Evolutionary conservation across 768 basidiomycete species (phyloP).

Genomic region (Russula abietina): DNA sequence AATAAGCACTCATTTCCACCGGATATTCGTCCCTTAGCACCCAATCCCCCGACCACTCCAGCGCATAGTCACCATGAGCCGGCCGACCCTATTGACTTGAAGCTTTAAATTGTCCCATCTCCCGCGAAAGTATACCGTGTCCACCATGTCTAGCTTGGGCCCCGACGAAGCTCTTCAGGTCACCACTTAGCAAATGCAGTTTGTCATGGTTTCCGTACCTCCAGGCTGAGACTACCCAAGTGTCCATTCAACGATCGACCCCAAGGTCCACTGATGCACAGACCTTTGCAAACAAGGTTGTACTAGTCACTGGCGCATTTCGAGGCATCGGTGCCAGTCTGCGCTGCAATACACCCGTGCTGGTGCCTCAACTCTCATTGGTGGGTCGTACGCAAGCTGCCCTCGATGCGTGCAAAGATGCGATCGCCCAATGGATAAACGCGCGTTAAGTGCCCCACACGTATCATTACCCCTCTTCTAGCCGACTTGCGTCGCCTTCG

Average conservation of each 20-base stretch:
- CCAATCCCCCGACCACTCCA: too few relatives aligned
- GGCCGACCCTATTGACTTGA: too few relatives aligned
- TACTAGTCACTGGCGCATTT: neutral
- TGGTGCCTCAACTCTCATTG: neutral
- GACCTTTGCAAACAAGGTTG: neutral
- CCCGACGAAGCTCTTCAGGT: slow-evolving; percentile 6
- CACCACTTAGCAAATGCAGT: too few relatives aligned
- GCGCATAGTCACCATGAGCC: too few relatives aligned
- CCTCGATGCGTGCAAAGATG: neutral
- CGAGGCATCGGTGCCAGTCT: neutral
- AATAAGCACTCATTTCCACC: too few relatives aligned
- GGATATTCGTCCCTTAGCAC: too few relatives aligned
- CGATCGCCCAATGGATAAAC: neutral
- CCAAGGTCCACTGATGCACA: neutral
- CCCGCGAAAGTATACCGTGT: neutral
- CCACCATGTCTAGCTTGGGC: neutral
- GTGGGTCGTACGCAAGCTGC: neutral
- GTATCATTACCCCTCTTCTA: neutral
- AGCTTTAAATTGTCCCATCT: too few relatives aligned
- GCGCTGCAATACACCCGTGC: neutral
- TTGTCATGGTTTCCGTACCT: too few relatives aligned
- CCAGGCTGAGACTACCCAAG: neutral
- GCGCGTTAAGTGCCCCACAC: neutral
- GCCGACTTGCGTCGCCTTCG: neutral
- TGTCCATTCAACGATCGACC: neutral